A percentile compares a stretch with the other conserved stretches of the same genome.
phyloP scores from a whole-genome alignment of 768 basidiomycete genomes.

The Boletus sp. region DNA sequence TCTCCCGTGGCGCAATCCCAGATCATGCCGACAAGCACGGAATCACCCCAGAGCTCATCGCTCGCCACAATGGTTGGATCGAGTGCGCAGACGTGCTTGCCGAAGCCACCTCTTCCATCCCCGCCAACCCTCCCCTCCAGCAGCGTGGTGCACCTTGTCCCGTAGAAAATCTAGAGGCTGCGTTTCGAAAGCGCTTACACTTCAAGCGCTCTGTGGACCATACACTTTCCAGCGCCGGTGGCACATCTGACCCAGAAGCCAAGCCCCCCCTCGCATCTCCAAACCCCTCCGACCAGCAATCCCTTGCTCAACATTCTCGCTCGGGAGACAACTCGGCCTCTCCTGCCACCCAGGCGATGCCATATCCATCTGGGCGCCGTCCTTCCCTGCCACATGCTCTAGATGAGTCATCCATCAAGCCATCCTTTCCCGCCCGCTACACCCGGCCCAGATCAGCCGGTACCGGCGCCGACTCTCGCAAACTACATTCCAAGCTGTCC shows the following conservation, averaged over 20 bases:
- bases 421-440: slow-evolving; percentile 30
- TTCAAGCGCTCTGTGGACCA: slow-evolving; percentile 82
- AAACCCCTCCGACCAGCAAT: slow-evolving; percentile 15
- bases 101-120: slow-evolving; percentile 48
- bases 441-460: slow-evolving; percentile 74
- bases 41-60: slow-evolving; percentile 81
- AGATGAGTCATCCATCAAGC: slow-evolving; percentile 34
- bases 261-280: slow-evolving; percentile 15
- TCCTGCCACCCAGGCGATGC: slow-evolving; percentile 8
- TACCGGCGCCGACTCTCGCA: slow-evolving; percentile 57
- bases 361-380: slow-evolving; percentile 44
- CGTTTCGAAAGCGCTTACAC: slow-evolving; percentile 51
- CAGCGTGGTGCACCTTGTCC: slow-evolving; percentile 25
- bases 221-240: slow-evolving; percentile 48
- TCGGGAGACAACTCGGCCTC: slow-evolving; percentile 1
- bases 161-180: slow-evolving; percentile 30
- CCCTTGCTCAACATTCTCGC: slow-evolving; percentile 3
- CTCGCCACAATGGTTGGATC: slow-evolving; percentile 74
- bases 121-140: slow-evolving; percentile 12
- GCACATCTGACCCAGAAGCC: slow-evolving; percentile 30
- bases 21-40: slow-evolving; percentile 89
- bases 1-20: slow-evolving; percentile 81
- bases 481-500: slow-evolving; percentile 69
- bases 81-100: slow-evolving; percentile 73
- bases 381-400: slow-evolving; percentile 68